Base-by-base conservation (phyloP, 2,329 filamentous ascomycete species). In the Raffaelea ambrosiae region DNA sequence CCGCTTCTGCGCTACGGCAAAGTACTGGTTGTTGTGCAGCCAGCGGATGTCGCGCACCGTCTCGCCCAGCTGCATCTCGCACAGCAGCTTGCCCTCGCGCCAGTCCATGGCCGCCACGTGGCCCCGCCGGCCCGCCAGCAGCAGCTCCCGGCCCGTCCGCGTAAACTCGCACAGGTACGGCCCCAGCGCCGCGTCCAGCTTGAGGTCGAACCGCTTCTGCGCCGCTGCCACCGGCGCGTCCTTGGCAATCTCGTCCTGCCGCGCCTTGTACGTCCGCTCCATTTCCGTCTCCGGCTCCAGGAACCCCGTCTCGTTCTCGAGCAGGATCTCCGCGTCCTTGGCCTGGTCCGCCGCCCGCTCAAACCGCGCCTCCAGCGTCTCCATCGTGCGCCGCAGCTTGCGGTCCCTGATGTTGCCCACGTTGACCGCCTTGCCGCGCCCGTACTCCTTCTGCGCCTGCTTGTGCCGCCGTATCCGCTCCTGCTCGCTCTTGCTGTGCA, bases 51-150 rank as follows among this genome's bases (percentile, higher is more conserved):
- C 91, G 46, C 91, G 76, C 13, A 97, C 77, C 0, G 89, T 97
- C 71, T 98, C 93, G 44, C 83, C 81, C 53, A 98, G 73, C 62
- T 98, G 88, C 53, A 58, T 60, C 64, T 98, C 93, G 62, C 89
- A 96, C 7, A 87, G 88, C 51, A 96, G 70, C 65, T 90, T 95
- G 39, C 90, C 91, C 56, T 86, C 84, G 54, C 91, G 76, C 91
- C 93, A 98, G 66, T 98, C 90, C 80, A 97, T 94, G 1, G 87
- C 91, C 48, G 93, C 91, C 55, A 98, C 74, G 79, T 98, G 93
- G 14, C 93, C 93, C 66, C 95, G 96, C 51, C 88, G 76, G 23
- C 93, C 90, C 13, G 84, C 89, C 31, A 98, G 73, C 47, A 98
- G 70, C 53, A 98, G 68, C 58, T 94, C 83, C 55, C 86, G 79